Conservation (phyloP, 257 asterid species). For the Orobanche coerulescens region DNA sequence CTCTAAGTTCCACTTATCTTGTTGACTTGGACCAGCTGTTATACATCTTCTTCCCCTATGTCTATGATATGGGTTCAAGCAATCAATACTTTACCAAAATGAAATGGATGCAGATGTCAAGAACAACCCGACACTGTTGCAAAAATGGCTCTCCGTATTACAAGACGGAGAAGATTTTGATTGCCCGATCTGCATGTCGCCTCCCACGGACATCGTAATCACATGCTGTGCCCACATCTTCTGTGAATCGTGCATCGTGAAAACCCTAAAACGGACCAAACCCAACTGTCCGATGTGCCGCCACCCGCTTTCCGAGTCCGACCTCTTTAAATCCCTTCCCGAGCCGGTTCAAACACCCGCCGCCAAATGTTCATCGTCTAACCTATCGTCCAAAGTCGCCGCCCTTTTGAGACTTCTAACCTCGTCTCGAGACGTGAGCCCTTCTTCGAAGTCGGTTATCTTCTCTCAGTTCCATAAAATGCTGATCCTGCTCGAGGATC, state of each 20-base stretch:
- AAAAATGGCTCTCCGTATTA: slow-evolving; percentile 44
- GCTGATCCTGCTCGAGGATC: slow-evolving; percentile 65
- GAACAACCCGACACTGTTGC: slow-evolving; percentile 52
- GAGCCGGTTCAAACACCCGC: slow-evolving; percentile 33
- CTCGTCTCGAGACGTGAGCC: slow-evolving; percentile 36
- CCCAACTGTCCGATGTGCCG: slow-evolving; percentile 83
- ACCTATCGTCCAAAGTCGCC: slow-evolving; percentile 57
- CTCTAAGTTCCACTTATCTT: neutral
- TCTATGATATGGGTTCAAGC: no score
- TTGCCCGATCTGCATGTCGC: slow-evolving; percentile 66
- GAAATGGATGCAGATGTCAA: slow-evolving; percentile 50
- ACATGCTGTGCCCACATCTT: slow-evolving; percentile 68
- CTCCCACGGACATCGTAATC: slow-evolving; percentile 51
- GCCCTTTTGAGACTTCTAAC: slow-evolving; percentile 56
- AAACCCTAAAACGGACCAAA: slow-evolving; percentile 50
- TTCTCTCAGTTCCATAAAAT: slow-evolving; percentile 78
- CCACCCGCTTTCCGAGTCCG: slow-evolving; percentile 52
- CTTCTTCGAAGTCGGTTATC: slow-evolving; percentile 55
- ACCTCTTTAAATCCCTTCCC: slow-evolving; percentile 53
- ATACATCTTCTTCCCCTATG: no score
- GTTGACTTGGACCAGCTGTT: neutral
- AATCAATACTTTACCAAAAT: no score
- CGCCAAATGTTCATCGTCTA: slow-evolving; percentile 21
- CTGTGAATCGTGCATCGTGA: slow-evolving; percentile 62
- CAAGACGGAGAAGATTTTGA: slow-evolving; percentile 73